phyloP scores from a whole-genome alignment of 306 rosid genomes.

The Neltuma alba region DNA sequence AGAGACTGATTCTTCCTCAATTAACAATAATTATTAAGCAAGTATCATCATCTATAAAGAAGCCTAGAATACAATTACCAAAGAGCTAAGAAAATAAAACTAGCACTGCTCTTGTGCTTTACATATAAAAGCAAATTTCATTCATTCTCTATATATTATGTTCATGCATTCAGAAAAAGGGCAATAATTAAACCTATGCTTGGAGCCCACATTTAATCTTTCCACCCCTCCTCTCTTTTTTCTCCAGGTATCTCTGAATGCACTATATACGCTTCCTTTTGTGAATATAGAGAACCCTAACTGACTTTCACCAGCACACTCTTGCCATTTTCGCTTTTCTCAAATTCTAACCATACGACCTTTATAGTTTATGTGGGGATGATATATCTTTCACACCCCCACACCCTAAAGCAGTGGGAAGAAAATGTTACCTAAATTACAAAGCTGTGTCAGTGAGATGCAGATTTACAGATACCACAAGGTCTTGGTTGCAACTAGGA shows the following conservation, averaged over 20 bases:
- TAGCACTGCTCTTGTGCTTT: constrained; percentile 33
- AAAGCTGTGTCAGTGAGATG: constrained; percentile 42
- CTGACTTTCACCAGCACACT: constrained; percentile 29
- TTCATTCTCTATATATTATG: background rate
- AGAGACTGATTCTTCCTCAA: constrained; percentile 19
- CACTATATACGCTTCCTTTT: background rate
- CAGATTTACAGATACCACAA: constrained; percentile 63
- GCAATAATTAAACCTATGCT: background rate
- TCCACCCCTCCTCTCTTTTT: background rate
- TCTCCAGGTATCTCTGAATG: background rate
- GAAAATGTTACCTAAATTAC: constrained; percentile 50
- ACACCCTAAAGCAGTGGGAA: constrained; percentile 22
- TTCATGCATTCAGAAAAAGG: constrained; percentile 1
- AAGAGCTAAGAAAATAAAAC: constrained; percentile 25
- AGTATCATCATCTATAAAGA: constrained; percentile 15
- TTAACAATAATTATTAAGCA: background rate
- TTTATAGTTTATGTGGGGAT: constrained; percentile 38
- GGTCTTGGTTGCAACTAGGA: constrained; percentile 76
- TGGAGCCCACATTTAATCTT: background rate
- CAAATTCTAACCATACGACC: constrained; percentile 41
- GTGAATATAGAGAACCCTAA: background rate
- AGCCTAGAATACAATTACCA: constrained; percentile 36
- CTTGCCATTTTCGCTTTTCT: constrained; percentile 31
- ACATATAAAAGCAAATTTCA: constrained; percentile 27
- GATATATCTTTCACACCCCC: constrained; percentile 37